These are phyloP conservation scores for Solanum clarkiae DNA, from an alignment of 257 asterid genomes.

Conservation along the genomic window DNA sequence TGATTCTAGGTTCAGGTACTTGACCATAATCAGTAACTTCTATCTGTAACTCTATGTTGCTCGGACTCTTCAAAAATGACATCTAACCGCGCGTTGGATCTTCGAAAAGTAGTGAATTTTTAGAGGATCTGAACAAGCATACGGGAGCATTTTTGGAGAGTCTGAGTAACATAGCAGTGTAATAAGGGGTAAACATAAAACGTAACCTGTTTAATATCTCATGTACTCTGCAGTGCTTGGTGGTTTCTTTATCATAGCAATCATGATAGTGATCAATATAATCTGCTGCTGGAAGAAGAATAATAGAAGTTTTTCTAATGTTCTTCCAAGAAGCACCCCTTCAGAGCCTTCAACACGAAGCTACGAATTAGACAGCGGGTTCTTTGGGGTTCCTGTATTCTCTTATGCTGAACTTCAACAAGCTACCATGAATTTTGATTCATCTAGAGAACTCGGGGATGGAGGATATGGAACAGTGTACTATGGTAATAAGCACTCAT, in stretches of 20 bases:
- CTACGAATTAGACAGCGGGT: not conserved
- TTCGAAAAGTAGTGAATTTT: not conserved
- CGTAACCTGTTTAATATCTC: not conserved
- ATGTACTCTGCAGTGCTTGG: not conserved
- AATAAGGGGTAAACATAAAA: not conserved
- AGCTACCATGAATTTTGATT: slow-evolving; percentile 5
- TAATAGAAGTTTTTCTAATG: not conserved
- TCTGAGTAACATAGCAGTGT: not conserved
- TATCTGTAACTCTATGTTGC: not conserved
- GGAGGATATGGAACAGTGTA: slow-evolving; percentile 11
- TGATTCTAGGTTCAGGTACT: not conserved
- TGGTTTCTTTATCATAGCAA: not conserved
- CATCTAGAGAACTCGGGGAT: slow-evolving; percentile 1
- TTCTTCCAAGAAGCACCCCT: not conserved
- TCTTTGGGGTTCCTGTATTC: slow-evolving; percentile 1
- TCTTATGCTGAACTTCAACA: slow-evolving; percentile 6
- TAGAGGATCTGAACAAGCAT: not conserved
- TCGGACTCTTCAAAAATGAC: not conserved
- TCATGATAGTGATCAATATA: not conserved
- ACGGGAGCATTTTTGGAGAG: not conserved
- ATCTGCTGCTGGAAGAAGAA: not conserved
- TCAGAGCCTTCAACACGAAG: not conserved
- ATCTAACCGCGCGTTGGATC: not conserved
- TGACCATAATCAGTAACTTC: not conserved
- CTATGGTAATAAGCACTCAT: not conserved